Evolutionary conservation across 2,329 filamentous ascomycete species (phyloP).

Genomic region (Fusarium agapanthi): DNA sequence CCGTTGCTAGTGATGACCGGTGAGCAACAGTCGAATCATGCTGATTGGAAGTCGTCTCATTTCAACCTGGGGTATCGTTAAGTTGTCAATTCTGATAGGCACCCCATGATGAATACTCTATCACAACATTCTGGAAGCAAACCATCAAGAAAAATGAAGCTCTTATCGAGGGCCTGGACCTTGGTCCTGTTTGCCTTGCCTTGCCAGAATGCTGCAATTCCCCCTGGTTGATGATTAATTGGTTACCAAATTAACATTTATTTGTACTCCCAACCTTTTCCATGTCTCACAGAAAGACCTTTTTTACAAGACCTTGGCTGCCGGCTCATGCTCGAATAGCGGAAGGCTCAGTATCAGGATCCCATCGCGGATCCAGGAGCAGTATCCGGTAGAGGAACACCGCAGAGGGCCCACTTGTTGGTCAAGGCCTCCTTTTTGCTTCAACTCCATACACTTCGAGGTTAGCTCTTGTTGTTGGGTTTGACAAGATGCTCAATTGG

Average conservation of each 20-base stretch:
- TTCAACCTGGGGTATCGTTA: neutral
- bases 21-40: neutral
- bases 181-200: slow-evolving; percentile 6
- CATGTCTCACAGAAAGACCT: slow-evolving; percentile 28
- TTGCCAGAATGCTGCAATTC: neutral
- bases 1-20: neutral
- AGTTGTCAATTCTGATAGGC: neutral
- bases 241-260: slow-evolving; percentile 36
- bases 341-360: neutral
- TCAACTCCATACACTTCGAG: slow-evolving; percentile 5
- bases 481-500: slow-evolving; percentile 44
- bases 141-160: neutral
- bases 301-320: neutral
- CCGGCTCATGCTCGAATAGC: neutral
- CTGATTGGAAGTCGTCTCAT: neutral
- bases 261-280: slow-evolving; percentile 20
- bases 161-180: neutral
- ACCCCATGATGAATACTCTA: neutral
- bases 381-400: slow-evolving; percentile 32
- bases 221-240: slow-evolving; percentile 25
- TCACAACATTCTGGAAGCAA: neutral
- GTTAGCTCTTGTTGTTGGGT: slow-evolving; percentile 24
- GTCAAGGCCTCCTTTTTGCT: slow-evolving; percentile 17
- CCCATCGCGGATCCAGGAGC: slow-evolving; percentile 27
- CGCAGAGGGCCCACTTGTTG: slow-evolving; percentile 21